These are phyloP conservation scores for Nicotiana benthamiana DNA, from an alignment of 257 asterid genomes.

Conservation along the genomic window DNA sequence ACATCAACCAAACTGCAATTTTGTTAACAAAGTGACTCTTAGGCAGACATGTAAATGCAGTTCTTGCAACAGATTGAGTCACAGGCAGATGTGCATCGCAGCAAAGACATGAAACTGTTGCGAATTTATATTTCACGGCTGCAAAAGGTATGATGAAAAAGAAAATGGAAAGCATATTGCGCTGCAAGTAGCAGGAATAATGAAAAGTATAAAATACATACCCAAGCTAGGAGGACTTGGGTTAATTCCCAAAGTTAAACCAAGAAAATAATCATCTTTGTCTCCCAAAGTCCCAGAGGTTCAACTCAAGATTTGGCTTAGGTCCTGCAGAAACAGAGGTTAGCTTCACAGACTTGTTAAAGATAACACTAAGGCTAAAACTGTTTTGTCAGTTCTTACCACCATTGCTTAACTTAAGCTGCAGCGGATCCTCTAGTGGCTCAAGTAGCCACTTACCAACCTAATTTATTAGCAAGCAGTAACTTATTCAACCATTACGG, in stretches of 20 bases:
- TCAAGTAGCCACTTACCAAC: conserved; percentile 48
- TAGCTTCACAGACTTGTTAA: background rate
- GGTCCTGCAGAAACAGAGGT: conserved; percentile 33
- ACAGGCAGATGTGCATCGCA: background rate
- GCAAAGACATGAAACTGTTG: background rate
- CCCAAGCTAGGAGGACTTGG: conserved; percentile 66
- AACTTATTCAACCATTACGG: background rate
- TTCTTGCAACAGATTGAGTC: background rate
- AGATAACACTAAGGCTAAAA: background rate
- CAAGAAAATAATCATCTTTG: conserved; percentile 75
- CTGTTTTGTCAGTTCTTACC: conserved; percentile 11
- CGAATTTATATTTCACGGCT: background rate
- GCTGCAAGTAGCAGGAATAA: no score
- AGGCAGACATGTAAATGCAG: background rate
- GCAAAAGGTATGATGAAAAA: no score
- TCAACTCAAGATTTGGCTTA: conserved; percentile 86
- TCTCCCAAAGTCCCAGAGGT: conserved; percentile 73
- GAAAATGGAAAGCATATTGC: no score
- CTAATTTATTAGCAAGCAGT: conserved; percentile 35
- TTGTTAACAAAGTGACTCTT: background rate
- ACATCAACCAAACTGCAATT: background rate
- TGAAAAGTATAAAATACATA: background rate
- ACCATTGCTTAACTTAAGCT: conserved; percentile 52
- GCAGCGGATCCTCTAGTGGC: conserved; percentile 51
- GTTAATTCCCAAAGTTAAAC: conserved; percentile 73